Conservation (phyloP, 768 basidiomycete genomes). For the Nidularia pulvinata region DNA sequence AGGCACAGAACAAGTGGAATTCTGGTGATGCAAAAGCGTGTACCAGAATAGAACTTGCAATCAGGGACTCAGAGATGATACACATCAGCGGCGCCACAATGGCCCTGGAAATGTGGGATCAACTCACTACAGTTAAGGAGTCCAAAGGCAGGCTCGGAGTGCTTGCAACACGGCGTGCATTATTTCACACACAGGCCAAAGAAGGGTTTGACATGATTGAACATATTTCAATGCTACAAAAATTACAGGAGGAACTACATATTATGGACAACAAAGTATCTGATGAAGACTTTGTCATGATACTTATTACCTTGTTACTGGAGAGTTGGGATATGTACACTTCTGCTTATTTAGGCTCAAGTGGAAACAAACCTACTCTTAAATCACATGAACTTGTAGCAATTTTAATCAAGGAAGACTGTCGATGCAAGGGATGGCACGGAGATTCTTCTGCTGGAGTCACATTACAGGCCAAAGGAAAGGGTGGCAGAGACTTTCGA, state of each 20-base stretch:
- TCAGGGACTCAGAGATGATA: conserved; percentile 18
- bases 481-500: too few species aligned
- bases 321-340: too few species aligned
- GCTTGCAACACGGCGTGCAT: conserved; percentile 11
- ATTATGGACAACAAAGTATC: conserved; percentile 14
- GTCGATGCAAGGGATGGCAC: too few species aligned
- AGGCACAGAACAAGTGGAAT: conserved; percentile 8
- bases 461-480: too few species aligned
- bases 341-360: too few species aligned
- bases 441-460: too few species aligned
- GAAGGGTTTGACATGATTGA: conserved; percentile 21
- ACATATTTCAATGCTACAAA: conserved; percentile 16
- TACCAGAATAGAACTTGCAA: conserved; percentile 16
- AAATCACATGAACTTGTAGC: too few species aligned
- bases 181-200: conserved; percentile 16
- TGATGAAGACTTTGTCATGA: conserved; percentile 20
- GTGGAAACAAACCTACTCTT: too few species aligned
- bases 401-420: too few species aligned
- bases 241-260: conserved; percentile 20
- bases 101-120: conserved; percentile 20
- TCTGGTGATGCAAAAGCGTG: conserved; percentile 14
- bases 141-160: conserved; percentile 16
- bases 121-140: conserved; percentile 20
- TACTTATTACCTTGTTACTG: too few species aligned
- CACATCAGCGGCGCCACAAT: conserved; percentile 18